Evolutionary conservation across 192 early-diverging fungal genomes (phyloP).

Genomic region (Coemansia sp.): DNA sequence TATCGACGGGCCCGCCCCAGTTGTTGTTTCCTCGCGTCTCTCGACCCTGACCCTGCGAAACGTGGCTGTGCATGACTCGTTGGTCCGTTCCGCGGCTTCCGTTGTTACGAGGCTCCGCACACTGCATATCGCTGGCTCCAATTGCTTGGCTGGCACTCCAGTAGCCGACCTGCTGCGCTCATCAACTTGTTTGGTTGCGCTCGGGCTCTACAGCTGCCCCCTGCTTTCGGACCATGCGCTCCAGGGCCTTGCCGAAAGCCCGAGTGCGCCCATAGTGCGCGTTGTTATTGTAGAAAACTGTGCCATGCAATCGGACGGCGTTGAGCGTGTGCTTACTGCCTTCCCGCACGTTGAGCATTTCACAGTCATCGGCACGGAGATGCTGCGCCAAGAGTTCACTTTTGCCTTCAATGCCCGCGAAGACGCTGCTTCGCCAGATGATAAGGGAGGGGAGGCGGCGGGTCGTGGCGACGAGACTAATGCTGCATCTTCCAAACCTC

Average conservation of each 20-base stretch:
- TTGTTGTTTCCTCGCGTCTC: constrained; percentile 29
- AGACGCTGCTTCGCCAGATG: not conserved
- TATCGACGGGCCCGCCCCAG: not conserved
- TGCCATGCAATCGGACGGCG: constrained; percentile 44
- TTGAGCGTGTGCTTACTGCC: constrained; percentile 31
- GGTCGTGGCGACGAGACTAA: not conserved
- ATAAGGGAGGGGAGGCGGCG: not conserved
- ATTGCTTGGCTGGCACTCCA: constrained; percentile 19
- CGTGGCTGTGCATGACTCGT: constrained; percentile 24
- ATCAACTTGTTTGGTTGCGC: constrained; percentile 24
- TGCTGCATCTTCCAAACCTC: not conserved
- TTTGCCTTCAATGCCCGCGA: constrained; percentile 16
- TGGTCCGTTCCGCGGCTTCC: constrained; percentile 18
- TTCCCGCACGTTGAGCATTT: constrained; percentile 33
- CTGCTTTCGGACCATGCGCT: constrained; percentile 27
- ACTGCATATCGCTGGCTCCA: constrained; percentile 32
- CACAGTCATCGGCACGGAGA: constrained; percentile 33
- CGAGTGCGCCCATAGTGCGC: constrained; percentile 27
- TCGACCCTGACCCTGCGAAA: constrained; percentile 30
- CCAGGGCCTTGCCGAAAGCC: constrained; percentile 20
- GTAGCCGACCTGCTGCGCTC: constrained; percentile 19
- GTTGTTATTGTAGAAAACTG: constrained; percentile 34
- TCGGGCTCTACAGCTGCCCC: constrained; percentile 36
- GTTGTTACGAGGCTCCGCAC: constrained; percentile 31
- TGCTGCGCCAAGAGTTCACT: constrained; percentile 36